Percentiles rank a stretch among this genome's conserved stretches.
phyloP scores from a whole-genome alignment of 2,329 filamentous ascomycete species.

The Xylariaceae sp. region DNA sequence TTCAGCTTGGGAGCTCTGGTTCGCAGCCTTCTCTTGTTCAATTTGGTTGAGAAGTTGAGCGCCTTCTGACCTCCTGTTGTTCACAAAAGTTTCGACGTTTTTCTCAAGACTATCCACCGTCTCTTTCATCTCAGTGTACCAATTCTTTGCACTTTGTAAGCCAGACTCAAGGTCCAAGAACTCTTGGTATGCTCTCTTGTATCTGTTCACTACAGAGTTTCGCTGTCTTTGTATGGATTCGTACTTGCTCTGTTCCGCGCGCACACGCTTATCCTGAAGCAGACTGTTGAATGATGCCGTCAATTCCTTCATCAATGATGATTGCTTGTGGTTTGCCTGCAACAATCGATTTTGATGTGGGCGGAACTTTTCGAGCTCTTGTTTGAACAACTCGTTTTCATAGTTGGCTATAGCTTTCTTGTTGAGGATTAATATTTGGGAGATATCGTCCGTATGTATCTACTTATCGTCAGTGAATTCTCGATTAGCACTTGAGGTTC shows the following conservation, averaged over 20 bases:
- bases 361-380: constrained; percentile 95
- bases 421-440: constrained; percentile 93
- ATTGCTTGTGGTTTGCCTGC: constrained; percentile 94
- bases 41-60: constrained; percentile 86
- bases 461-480: constrained; percentile 37
- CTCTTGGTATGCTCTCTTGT: constrained; percentile 87
- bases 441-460: constrained; percentile 96
- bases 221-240: constrained; percentile 82
- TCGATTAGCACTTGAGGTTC: not conserved
- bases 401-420: constrained; percentile 94
- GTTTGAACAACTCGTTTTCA: constrained; percentile 87
- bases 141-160: constrained; percentile 80
- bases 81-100: constrained; percentile 96
- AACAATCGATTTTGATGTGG: constrained; percentile 87
- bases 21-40: constrained; percentile 69
- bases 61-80: constrained; percentile 87
- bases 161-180: constrained; percentile 88
- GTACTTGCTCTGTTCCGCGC: constrained; percentile 92
- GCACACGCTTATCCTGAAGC: constrained; percentile 88
- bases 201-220: constrained; percentile 75
- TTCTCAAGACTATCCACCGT: constrained; percentile 88
- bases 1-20: constrained; percentile 62
- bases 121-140: constrained; percentile 94
- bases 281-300: constrained; percentile 82
- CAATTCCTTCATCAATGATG: constrained; percentile 89